Conservation (phyloP, 176 grass and related monocot genomes). For the Cenchrus purpureus region DNA sequence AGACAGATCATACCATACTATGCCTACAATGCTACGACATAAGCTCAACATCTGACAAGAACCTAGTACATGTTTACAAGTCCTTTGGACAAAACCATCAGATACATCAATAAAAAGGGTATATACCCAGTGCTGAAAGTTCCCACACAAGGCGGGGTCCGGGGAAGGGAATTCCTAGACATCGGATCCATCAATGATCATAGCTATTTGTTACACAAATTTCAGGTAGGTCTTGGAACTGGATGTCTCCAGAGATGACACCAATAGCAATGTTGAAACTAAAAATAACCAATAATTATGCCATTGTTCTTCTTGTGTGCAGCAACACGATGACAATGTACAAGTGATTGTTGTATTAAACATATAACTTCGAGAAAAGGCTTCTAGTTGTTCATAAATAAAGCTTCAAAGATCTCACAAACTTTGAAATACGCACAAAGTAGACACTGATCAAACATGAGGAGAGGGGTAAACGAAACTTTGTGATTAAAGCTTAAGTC, state of each 20-base stretch:
- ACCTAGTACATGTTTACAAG: not conserved
- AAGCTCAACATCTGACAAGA: not conserved
- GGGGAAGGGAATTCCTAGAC: no score
- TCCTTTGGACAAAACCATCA: conserved; percentile 3
- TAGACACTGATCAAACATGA: no score
- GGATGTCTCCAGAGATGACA: not conserved
- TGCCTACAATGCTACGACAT: not conserved
- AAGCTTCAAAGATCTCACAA: not conserved
- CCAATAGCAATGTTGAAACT: not conserved
- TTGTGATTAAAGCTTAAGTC: not conserved
- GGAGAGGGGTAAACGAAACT: not conserved
- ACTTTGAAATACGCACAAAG: not conserved
- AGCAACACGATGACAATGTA: not conserved
- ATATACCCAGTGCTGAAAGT: no score
- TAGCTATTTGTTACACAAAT: not conserved
- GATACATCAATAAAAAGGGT: not conserved
- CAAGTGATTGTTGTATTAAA: not conserved
- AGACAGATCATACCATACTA: not conserved
- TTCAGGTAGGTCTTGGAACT: not conserved
- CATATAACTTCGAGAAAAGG: not conserved
- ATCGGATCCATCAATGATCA: not conserved
- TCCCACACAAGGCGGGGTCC: no score
- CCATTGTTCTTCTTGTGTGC: not conserved
- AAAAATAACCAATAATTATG: not conserved
- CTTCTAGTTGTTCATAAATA: not conserved